Conservation (phyloP, 75 land plant species). For the Picea sitchensis region DNA sequence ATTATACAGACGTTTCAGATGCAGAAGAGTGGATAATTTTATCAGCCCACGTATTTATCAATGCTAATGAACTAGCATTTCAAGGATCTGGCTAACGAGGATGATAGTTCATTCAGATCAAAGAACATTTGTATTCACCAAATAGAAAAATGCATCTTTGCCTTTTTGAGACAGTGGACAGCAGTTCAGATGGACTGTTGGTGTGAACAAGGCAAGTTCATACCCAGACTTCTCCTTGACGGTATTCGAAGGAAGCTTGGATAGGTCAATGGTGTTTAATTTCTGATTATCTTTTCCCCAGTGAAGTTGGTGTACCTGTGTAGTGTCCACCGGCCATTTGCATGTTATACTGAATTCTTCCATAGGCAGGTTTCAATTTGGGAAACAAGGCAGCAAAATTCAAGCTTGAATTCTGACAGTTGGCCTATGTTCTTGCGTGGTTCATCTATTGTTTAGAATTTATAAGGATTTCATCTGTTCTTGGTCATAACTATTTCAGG, state of each 20-base stretch:
- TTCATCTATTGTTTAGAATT: slow-evolving; percentile 3
- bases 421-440: neutral
- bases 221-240: neutral
- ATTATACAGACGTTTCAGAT: neutral
- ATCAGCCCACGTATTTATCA: neutral
- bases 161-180: neutral
- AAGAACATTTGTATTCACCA: neutral
- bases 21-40: neutral
- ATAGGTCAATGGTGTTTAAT: neutral
- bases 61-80: neutral
- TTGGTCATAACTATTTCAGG: neutral
- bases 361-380: neutral
- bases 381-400: neutral
- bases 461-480: neutral
- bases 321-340: neutral
- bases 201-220: neutral
- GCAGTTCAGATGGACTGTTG: neutral
- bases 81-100: neutral
- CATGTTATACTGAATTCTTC: neutral
- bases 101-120: neutral
- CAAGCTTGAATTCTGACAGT: neutral
- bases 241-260: neutral
- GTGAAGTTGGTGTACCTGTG: neutral
- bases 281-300: neutral
- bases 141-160: slow-evolving; percentile 9